phyloP scores from a whole-genome alignment of 2,329 filamentous ascomycete species.

The Alternaria dauci region DNA sequence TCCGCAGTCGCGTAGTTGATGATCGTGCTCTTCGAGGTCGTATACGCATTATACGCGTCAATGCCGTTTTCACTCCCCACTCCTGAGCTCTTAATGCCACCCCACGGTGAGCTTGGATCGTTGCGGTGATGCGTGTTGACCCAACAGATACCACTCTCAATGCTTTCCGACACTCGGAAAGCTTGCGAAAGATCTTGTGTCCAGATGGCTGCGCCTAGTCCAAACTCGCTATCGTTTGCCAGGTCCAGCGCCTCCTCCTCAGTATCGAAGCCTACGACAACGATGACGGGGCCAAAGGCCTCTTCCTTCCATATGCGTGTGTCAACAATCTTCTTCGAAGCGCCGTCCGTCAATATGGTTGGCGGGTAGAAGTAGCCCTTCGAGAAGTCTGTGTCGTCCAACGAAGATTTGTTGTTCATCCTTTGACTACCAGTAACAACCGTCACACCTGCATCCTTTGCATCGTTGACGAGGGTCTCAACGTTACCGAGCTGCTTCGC shows the following conservation, averaged over 20 bases:
- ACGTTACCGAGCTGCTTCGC: slow-evolving; percentile 57
- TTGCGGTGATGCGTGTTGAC: slow-evolving; percentile 71
- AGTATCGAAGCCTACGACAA: slow-evolving; percentile 57
- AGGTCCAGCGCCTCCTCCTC: slow-evolving; percentile 58
- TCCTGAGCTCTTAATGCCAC: slow-evolving; percentile 68
- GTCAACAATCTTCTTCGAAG: slow-evolving; percentile 43
- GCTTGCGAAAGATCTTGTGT: slow-evolving; percentile 60
- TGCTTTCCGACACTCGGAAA: slow-evolving; percentile 56
- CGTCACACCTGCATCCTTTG: slow-evolving; percentile 48
- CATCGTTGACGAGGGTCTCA: slow-evolving; percentile 47
- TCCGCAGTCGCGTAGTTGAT: slow-evolving; percentile 71
- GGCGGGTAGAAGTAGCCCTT: slow-evolving; percentile 62
- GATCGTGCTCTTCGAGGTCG: slow-evolving; percentile 69
- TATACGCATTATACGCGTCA: slow-evolving; percentile 58
- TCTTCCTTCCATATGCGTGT: slow-evolving; percentile 56
- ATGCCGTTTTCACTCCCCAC: slow-evolving; percentile 77
- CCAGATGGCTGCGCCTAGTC: slow-evolving; percentile 61
- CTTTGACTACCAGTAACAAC: slow-evolving; percentile 60
- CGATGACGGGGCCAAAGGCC: slow-evolving; percentile 63
- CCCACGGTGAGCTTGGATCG: slow-evolving; percentile 76
- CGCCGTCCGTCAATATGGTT: slow-evolving; percentile 51
- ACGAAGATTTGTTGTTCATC: slow-evolving; percentile 57
- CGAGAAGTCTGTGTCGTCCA: slow-evolving; percentile 63
- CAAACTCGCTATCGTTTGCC: slow-evolving; percentile 62
- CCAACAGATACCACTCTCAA: slow-evolving; percentile 60